Conservation (phyloP, 2,329 filamentous ascomycete genomes). For the Penicillium freii region DNA sequence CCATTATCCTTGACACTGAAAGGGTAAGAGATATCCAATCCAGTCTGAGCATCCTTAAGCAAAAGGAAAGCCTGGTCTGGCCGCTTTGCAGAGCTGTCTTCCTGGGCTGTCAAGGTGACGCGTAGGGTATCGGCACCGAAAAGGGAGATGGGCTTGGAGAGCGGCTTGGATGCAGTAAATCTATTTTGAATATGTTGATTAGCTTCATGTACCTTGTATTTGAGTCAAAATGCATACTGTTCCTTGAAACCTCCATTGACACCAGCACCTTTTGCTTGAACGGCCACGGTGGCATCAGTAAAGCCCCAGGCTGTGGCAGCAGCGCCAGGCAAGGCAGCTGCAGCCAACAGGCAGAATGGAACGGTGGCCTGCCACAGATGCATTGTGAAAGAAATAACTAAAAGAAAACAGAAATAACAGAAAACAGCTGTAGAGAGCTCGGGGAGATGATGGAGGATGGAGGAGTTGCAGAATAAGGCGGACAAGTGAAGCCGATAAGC, state of each 20-base stretch:
- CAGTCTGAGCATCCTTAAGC: constrained; percentile 69
- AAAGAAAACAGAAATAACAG: constrained; percentile 6
- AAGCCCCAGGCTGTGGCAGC: constrained; percentile 61
- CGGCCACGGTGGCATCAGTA: constrained; percentile 61
- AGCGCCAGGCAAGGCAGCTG: constrained; percentile 34
- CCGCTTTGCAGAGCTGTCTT: constrained; percentile 73
- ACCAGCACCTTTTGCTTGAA: constrained; percentile 60
- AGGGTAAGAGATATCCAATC: constrained; percentile 83
- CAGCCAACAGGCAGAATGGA: constrained; percentile 39
- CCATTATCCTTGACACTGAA: constrained; percentile 82
- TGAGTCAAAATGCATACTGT: constrained; percentile 44
- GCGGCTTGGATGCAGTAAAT: constrained; percentile 58
- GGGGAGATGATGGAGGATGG: constrained; percentile 12
- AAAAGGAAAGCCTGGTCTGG: constrained; percentile 94
- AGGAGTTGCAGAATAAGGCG: constrained; percentile 25
- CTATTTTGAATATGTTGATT: constrained; percentile 41
- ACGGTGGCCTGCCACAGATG: constrained; percentile 37
- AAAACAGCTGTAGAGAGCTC: constrained; percentile 10
- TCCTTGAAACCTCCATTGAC: constrained; percentile 55
- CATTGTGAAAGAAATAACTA: constrained; percentile 30
- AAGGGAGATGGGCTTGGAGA: constrained; percentile 64
- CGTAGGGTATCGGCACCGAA: constrained; percentile 72
- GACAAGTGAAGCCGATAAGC: constrained; percentile 27
- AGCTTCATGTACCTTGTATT: constrained; percentile 5
- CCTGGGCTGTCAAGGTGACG: constrained; percentile 75